Conservation (phyloP, 148 eudicot species). For the Rhododendron ferrugineum region DNA sequence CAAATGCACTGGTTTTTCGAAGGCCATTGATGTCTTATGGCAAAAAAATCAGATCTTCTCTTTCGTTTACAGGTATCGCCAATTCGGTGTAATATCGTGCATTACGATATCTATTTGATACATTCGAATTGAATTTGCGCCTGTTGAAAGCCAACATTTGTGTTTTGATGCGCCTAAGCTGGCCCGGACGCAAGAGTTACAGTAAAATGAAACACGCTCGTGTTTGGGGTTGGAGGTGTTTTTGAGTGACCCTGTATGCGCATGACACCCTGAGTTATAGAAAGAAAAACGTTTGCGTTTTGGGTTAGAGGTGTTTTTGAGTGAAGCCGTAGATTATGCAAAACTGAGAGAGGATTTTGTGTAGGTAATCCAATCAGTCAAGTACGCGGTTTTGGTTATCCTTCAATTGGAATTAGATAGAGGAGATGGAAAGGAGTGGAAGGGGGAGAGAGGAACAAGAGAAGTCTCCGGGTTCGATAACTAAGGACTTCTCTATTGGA, state of each 20-base stretch:
- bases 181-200: background rate
- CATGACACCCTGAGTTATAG: too few relatives aligned
- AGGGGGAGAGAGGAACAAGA: conserved; percentile 34
- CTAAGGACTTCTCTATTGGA: conserved; percentile 45
- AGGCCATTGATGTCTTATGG: background rate
- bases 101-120: background rate
- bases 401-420: background rate
- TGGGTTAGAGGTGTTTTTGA: background rate
- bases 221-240: background rate
- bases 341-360: too few relatives aligned
- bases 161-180: background rate
- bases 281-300: background rate
- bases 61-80: background rate
- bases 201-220: background rate
- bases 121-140: background rate
- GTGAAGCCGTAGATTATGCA: too few relatives aligned
- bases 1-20: background rate
- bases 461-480: conserved; percentile 4
- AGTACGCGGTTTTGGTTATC: background rate
- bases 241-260: background rate
- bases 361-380: background rate
- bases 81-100: conserved; percentile 3
- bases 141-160: background rate
- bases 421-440: conserved; percentile 17
- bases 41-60: background rate